Conservation (phyloP, 306 rosid species). For the Dalbergia cochinchinensis region DNA sequence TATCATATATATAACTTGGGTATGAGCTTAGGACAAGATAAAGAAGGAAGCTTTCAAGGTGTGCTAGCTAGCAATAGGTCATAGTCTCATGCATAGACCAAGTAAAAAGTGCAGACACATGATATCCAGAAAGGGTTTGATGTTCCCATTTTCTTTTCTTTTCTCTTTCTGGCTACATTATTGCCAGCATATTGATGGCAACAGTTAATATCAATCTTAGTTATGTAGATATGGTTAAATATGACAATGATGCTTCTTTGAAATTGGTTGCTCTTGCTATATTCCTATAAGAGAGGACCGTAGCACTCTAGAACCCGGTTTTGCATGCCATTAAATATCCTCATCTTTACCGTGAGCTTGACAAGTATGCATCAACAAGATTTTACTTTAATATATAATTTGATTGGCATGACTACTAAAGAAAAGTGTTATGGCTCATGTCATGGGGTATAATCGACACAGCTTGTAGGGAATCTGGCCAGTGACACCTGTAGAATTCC, state of each 20-base stretch:
- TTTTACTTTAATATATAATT: too few relatives aligned
- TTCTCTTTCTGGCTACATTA: background rate
- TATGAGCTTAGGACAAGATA: too few relatives aligned
- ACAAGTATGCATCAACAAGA: too few relatives aligned
- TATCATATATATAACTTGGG: background rate
- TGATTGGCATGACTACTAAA: too few relatives aligned
- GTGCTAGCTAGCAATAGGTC: background rate
- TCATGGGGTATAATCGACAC: too few relatives aligned
- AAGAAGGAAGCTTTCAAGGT: background rate
- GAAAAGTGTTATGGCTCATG: too few relatives aligned
- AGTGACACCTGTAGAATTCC: background rate
- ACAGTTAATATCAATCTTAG: too few relatives aligned
- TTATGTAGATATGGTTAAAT: background rate
- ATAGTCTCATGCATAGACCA: background rate
- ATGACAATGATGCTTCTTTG: slow-evolving; percentile 10
- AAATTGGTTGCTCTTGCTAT: background rate
- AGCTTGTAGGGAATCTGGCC: too few relatives aligned
- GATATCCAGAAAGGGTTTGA: background rate
- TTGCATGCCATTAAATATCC: background rate
- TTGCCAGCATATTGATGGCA: background rate
- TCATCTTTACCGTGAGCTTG: background rate
- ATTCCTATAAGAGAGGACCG: background rate
- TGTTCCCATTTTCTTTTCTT: background rate
- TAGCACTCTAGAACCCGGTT: background rate
- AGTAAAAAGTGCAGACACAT: background rate